Conservation (phyloP, 75 land plant genomes). For the Pinus albicaulis region DNA sequence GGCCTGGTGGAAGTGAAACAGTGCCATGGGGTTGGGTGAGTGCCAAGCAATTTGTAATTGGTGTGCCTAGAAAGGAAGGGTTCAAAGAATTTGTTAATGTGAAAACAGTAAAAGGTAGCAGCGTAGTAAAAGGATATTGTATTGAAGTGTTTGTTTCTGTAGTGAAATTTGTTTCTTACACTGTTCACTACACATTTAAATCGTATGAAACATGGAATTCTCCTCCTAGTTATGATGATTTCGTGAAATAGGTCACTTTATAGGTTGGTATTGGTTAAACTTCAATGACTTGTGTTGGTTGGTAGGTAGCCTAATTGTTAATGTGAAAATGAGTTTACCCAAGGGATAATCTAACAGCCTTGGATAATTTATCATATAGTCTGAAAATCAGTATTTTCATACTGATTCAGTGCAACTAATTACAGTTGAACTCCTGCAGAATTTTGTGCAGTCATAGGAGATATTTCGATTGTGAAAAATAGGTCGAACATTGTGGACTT, state of each 20-base stretch:
- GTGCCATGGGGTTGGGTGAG: slow-evolving; percentile 61
- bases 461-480: slow-evolving; percentile 18
- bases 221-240: slow-evolving; percentile 50
- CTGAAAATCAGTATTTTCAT: slow-evolving; percentile 1
- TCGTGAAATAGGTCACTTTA: slow-evolving; percentile 29
- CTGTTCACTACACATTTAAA: slow-evolving; percentile 34
- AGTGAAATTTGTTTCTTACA: slow-evolving; percentile 33
- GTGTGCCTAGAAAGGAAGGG: slow-evolving; percentile 56
- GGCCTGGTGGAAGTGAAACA: slow-evolving; percentile 22
- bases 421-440: slow-evolving; percentile 12
- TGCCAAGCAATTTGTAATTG: slow-evolving; percentile 48
- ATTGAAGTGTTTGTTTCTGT: slow-evolving; percentile 62
- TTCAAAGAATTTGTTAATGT: slow-evolving; percentile 40
- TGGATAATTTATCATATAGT: neutral
- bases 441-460: slow-evolving; percentile 35
- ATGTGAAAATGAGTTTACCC: neutral
- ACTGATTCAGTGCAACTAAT: neutral
- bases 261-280: slow-evolving; percentile 37
- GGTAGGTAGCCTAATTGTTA: neutral
- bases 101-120: slow-evolving; percentile 11
- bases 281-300: neutral
- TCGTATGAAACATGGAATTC: slow-evolving; percentile 37
- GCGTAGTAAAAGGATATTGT: slow-evolving; percentile 42
- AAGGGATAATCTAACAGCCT: neutral
- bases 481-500: too few species aligned